Conservation (phyloP, 2,329 filamentous ascomycete genomes). For the Aspergillus calidoustus region DNA sequence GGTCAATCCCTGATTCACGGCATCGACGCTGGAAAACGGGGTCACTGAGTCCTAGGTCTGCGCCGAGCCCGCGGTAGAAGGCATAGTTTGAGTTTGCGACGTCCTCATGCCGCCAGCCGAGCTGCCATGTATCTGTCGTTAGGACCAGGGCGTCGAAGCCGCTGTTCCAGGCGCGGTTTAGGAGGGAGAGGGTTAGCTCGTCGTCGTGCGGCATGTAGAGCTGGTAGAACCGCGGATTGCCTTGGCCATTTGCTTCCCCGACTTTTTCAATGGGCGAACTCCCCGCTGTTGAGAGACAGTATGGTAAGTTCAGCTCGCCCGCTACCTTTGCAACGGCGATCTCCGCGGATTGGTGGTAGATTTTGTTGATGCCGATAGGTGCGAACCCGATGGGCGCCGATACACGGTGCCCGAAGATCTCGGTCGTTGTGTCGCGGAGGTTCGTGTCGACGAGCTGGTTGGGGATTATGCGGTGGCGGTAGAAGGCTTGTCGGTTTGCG, state of each 20-base stretch:
- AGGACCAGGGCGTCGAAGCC: constrained; percentile 58
- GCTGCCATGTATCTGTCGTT: constrained; percentile 67
- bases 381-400: constrained; percentile 67
- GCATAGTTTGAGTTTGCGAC: constrained; percentile 62
- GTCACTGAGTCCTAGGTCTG: constrained; percentile 62
- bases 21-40: constrained; percentile 63
- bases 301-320: constrained; percentile 57
- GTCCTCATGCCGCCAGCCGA: constrained; percentile 61
- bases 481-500: constrained; percentile 67
- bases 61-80: constrained; percentile 64
- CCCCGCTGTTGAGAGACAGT: constrained; percentile 54
- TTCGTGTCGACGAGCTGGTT: constrained; percentile 66
- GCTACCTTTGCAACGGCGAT: constrained; percentile 64
- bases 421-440: constrained; percentile 57
- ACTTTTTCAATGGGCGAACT: constrained; percentile 63
- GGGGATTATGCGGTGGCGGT: constrained; percentile 65
- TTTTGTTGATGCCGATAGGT: constrained; percentile 68
- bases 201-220: constrained; percentile 69
- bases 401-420: constrained; percentile 64
- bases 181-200: constrained; percentile 60
- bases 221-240: constrained; percentile 61
- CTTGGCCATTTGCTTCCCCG: constrained; percentile 57
- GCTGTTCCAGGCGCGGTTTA: constrained; percentile 57
- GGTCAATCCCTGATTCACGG: constrained; percentile 58
- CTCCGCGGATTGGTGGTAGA: constrained; percentile 65